phyloP scores from a whole-genome alignment of 176 grass and related monocot species.

The Eleusine indica region DNA sequence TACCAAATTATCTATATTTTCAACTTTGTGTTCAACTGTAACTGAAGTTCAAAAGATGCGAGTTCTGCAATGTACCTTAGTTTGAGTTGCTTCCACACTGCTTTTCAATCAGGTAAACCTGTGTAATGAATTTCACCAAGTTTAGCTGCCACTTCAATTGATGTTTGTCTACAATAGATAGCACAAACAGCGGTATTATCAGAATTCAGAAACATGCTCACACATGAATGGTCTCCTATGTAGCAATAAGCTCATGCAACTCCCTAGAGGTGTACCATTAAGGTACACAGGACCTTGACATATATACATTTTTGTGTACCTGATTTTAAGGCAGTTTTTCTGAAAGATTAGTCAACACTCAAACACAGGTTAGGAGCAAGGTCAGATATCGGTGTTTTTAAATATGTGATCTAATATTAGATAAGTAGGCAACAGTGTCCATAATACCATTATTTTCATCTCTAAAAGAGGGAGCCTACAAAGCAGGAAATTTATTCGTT shows the following conservation, averaged over 20 bases:
- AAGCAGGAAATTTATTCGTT: conserved; percentile 26
- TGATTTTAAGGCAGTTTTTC: conserved; percentile 33
- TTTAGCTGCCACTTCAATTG: conserved; percentile 34
- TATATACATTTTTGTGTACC: conserved; percentile 33
- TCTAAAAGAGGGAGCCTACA: background rate
- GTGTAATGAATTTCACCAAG: background rate
- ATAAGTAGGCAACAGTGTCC: background rate
- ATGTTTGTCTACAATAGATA: conserved; percentile 29
- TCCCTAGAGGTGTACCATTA: conserved; percentile 45
- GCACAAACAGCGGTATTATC: conserved; percentile 5
- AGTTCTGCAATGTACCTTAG: background rate
- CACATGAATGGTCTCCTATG: conserved; percentile 72
- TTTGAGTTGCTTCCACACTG: background rate
- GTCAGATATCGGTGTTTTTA: conserved; percentile 29
- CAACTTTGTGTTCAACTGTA: background rate
- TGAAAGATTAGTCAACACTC: conserved; percentile 31
- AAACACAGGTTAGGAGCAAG: background rate
- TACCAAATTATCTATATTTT: background rate
- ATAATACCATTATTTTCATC: background rate
- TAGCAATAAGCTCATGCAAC: conserved; percentile 49
- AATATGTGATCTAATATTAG: conserved; percentile 34
- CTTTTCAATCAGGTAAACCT: no score
- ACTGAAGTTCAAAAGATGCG: background rate
- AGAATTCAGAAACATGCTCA: conserved; percentile 49
- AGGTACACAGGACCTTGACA: conserved; percentile 40